A percentile compares a stretch with the other conserved stretches of the same genome.
These are phyloP conservation scores for Oenanthe sinensis DNA, from an alignment of 129 eudicot species.

Conservation along the genomic window DNA sequence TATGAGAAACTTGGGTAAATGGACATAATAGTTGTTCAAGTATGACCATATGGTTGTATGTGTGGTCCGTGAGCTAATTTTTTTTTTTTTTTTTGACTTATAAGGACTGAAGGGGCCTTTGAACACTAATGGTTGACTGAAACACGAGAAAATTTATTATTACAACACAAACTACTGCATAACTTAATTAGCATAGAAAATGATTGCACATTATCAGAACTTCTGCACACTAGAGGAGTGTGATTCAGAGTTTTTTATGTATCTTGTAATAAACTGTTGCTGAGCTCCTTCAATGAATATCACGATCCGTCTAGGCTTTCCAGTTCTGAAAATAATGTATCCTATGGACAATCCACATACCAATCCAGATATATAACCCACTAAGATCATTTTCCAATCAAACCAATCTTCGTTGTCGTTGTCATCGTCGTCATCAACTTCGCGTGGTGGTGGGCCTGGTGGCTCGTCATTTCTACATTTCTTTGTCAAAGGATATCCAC, in stretches of 20 bases:
- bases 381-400: constrained; percentile 23
- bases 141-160: not conserved
- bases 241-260: not conserved
- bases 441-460: not conserved
- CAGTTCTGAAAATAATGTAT: not conserved
- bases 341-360: not conserved
- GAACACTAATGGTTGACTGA: not conserved
- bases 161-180: not conserved
- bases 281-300: not conserved
- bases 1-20: too few relatives aligned
- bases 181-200: too few relatives aligned
- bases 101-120: too few relatives aligned
- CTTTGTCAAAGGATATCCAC: constrained; percentile 33
- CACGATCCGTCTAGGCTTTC: not conserved
- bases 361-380: constrained; percentile 3
- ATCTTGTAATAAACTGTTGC: not conserved
- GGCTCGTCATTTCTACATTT: constrained; percentile 9
- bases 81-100: too few relatives aligned
- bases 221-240: not conserved
- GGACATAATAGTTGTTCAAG: too few relatives aligned
- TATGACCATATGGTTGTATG: too few relatives aligned
- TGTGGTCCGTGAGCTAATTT: too few relatives aligned
- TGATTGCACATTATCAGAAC: not conserved
- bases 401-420: constrained; percentile 25
- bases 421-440: not conserved